Percentiles rank a stretch among this genome's conserved stretches.
Conservation (phyloP, 2,329 filamentous ascomycete species). For the Ciborinia camelliae region DNA sequence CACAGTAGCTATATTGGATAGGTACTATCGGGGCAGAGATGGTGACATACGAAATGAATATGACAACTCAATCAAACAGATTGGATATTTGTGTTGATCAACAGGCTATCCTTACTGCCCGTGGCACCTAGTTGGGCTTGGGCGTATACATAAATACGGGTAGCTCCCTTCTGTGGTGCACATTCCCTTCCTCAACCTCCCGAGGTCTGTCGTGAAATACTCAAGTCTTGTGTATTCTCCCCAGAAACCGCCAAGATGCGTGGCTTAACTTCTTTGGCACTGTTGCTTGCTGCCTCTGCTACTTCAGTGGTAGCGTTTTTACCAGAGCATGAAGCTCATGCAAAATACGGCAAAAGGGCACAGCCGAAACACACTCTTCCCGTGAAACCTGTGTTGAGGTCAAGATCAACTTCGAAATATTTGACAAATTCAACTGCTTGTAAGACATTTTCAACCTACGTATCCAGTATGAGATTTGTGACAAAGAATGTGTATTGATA, state of each 20-base stretch:
- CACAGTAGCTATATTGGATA: not conserved
- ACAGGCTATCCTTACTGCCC: not conserved
- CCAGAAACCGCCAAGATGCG: constrained; percentile 2
- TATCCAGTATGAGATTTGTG: not conserved
- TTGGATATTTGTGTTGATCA: not conserved
- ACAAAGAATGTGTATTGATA: not conserved
- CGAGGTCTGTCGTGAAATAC: not conserved
- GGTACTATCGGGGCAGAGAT: not conserved
- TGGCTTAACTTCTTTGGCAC: constrained; percentile 4
- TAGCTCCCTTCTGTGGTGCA: not conserved
- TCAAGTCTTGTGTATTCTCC: not conserved
- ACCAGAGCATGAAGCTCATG: constrained; percentile 9
- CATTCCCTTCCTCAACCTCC: not conserved
- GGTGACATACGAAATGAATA: not conserved
- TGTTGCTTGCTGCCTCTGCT: constrained; percentile 12
- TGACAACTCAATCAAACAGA: not conserved
- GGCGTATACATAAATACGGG: not conserved
- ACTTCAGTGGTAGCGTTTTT: not conserved
- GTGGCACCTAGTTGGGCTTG: not conserved
- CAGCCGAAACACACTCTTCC: constrained; percentile 17
- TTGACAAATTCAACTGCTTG: constrained; percentile 26
- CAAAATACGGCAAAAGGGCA: constrained; percentile 16
- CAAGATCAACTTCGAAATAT: constrained; percentile 23
- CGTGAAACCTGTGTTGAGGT: constrained; percentile 19
- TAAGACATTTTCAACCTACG: constrained; percentile 10